Conservation (phyloP, 768 basidiomycete species). For the Gloeopeniophorella convolvens region DNA sequence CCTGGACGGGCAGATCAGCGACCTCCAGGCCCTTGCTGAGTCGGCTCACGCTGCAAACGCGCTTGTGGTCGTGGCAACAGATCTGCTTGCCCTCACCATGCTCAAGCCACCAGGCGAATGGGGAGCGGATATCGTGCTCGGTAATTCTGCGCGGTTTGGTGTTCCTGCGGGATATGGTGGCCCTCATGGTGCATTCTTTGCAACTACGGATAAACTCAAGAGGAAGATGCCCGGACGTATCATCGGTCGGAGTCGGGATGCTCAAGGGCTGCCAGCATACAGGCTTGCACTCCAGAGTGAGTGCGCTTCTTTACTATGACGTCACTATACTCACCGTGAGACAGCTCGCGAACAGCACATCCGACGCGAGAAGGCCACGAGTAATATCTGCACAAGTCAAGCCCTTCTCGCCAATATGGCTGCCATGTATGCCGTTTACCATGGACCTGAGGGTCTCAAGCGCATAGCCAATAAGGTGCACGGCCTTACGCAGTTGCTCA, state of each 20-base stretch:
- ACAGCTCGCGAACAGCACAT: conserved; percentile 94
- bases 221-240: conserved; percentile 98
- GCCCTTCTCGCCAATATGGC: conserved; percentile 99
- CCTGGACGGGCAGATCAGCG: conserved; percentile 74
- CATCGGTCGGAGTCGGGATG: conserved; percentile 85
- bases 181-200: conserved; percentile 96
- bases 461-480: conserved; percentile 91
- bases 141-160: conserved; percentile 94
- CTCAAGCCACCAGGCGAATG: conserved; percentile 97
- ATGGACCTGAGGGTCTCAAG: conserved; percentile 80
- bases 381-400: conserved; percentile 97
- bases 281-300: conserved; percentile 90
- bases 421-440: conserved; percentile 97
- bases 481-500: conserved; percentile 73
- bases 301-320: conserved; percentile 24
- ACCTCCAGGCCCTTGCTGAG: conserved; percentile 60
- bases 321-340: neutral
- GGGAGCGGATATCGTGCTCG: conserved; percentile 94
- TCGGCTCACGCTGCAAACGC: conserved; percentile 67
- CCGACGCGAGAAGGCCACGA: conserved; percentile 95
- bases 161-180: conserved; percentile 97
- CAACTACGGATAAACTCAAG: conserved; percentile 86
- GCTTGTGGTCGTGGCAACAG: conserved; percentile 84
- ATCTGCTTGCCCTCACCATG: conserved; percentile 87
- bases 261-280: conserved; percentile 81